Evolutionary conservation across 2,329 filamentous ascomycete species (phyloP).

Genomic region (Aureobasidium sp.): DNA sequence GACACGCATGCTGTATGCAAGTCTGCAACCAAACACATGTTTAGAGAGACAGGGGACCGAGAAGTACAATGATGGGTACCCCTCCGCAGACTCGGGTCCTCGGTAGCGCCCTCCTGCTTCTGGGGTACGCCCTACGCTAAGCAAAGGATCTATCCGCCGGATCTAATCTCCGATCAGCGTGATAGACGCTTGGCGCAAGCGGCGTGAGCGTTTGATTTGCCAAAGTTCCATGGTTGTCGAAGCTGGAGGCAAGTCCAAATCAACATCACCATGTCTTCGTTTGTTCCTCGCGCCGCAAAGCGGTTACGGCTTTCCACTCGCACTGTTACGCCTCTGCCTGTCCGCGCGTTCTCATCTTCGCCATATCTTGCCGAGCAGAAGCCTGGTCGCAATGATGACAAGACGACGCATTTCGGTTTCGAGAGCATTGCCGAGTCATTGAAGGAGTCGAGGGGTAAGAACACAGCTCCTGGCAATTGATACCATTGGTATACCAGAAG

Average conservation of each 20-base stretch:
- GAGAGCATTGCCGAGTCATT: constrained; percentile 72
- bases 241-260: neutral
- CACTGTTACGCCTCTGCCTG: neutral
- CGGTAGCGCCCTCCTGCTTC: neutral
- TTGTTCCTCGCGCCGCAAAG: constrained; percentile 23
- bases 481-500: constrained; percentile 15
- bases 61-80: constrained; percentile 11
- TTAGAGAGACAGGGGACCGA: neutral
- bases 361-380: constrained; percentile 8
- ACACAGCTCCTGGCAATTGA: neutral
- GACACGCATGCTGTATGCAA: neutral
- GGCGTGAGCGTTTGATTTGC: neutral
- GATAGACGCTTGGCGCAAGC: neutral
- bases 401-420: constrained; percentile 84
- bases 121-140: constrained; percentile 7
- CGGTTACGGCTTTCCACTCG: constrained; percentile 20
- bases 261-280: constrained; percentile 17
- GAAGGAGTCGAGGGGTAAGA: constrained; percentile 59
- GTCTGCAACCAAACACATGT: neutral
- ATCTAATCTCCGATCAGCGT: neutral
- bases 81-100: neutral
- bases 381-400: constrained; percentile 31
- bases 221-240: neutral
- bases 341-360: constrained; percentile 1
- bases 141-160: neutral